Conservation (phyloP, 495 filamentous ascomycete genomes). For the Penicillium cinerascens region DNA sequence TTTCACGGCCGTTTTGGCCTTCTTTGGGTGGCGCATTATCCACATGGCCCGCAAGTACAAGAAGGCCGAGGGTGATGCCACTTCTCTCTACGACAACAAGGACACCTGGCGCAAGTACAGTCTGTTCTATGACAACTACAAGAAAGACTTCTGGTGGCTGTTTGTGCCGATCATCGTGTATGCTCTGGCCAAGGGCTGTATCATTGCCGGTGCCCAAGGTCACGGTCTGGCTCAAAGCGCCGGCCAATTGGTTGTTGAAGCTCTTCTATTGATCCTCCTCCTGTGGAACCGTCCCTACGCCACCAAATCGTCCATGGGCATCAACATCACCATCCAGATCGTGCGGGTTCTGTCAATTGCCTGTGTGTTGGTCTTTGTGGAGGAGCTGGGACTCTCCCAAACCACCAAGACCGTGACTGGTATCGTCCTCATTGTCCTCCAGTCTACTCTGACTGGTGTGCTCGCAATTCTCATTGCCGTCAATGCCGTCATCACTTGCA, state of each 20-base stretch:
- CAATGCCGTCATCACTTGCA: conserved; percentile 80
- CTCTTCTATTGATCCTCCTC: conserved; percentile 64
- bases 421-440: conserved; percentile 83
- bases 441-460: conserved; percentile 76
- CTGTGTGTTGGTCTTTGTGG: conserved; percentile 90
- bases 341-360: conserved; percentile 90
- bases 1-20: conserved; percentile 74
- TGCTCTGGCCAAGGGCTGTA: conserved; percentile 84
- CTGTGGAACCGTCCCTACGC: conserved; percentile 85
- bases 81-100: conserved; percentile 79
- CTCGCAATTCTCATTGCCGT: conserved; percentile 87
- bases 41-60: conserved; percentile 70
- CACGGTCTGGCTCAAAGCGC: conserved; percentile 78
- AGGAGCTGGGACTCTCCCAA: conserved; percentile 84
- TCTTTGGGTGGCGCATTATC: conserved; percentile 82
- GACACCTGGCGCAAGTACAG: conserved; percentile 93
- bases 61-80: conserved; percentile 67
- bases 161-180: conserved; percentile 91
- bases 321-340: conserved; percentile 90
- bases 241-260: conserved; percentile 78
- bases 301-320: conserved; percentile 77
- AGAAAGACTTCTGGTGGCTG: conserved; percentile 92
- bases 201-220: conserved; percentile 83
- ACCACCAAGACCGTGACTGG: conserved; percentile 95
- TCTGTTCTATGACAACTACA: conserved; percentile 94